Base-by-base conservation (phyloP, 441 rosid species). In the Arabidopsis hybrid region DNA sequence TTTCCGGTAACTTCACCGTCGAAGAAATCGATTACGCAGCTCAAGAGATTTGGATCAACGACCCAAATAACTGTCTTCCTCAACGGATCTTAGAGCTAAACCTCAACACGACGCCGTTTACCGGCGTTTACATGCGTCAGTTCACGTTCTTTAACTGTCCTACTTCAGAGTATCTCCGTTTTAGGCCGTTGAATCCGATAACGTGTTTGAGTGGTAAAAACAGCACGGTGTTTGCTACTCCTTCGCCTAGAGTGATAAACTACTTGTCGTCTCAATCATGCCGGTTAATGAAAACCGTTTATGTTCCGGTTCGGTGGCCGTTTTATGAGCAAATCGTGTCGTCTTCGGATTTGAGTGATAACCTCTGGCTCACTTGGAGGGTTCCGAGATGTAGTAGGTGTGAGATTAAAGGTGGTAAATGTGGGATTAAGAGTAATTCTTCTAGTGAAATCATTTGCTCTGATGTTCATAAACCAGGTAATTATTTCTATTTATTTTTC, bases 81-180 rank as follows among this genome's bases (percentile, higher is more conserved):
- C 55, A 45, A 16, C 78, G 81, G 58, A 83, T 87, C 67, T 86
- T 91, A 26, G 78, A 81, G 35, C 81, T 87, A 26, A 62, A 87
- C 79, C 86, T 91, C 66, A 60, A 85, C 0, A 58, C 75, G 46
- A 79, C 92, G 32, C 89, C 86, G 29, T 91, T 91, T 43, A 72
- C 26, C 8, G 77, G 73, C 56, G 81, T 78, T 51, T 75, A 79
- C 67, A 26, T 13, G 11, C 83, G 79, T 35, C 36, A 67, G 1
- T 93, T 86, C 75, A 77, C 85, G 0, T 84, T 91, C 78, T 89
- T 89, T 35, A 88, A 80, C 34, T 93, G 98, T 69, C 83, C 92
- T 2, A 76, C 65, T 36, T 55, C 59, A 0, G 65, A 72, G 36
- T 77, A 72, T 49, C 71, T 46, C 14, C 43, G 10, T 17, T 79